Conservation (phyloP, 2,329 filamentous ascomycete species). For the Cladosporium sp. region DNA sequence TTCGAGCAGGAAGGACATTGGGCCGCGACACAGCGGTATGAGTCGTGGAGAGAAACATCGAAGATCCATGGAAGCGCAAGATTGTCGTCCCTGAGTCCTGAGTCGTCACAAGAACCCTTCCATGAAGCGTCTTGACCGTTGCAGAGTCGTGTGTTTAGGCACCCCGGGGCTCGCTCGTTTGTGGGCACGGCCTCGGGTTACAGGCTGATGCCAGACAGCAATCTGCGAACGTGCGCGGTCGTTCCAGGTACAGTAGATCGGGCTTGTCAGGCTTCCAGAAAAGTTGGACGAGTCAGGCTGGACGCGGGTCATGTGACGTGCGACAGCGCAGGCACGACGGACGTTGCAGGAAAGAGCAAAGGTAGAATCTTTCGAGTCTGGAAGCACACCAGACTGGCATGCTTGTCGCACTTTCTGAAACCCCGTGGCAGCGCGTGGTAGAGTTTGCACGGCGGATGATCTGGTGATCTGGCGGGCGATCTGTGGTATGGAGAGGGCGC, state of each 20-base stretch:
- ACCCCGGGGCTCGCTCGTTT: background rate
- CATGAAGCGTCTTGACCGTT: background rate
- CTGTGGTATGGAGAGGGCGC: background rate
- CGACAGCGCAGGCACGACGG: background rate
- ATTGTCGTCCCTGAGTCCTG: background rate
- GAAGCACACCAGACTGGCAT: background rate
- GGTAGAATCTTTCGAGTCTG: background rate
- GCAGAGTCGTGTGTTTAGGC: background rate
- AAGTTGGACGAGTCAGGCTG: slow-evolving; percentile 3
- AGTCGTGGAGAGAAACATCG: slow-evolving; percentile 13
- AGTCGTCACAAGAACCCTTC: slow-evolving; percentile 1
- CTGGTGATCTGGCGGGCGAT: slow-evolving; percentile 16
- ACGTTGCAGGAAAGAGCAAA: background rate
- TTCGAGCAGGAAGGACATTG: background rate
- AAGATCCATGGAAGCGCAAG: slow-evolving; percentile 15
- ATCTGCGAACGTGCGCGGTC: slow-evolving; percentile 7
- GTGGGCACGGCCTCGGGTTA: background rate
- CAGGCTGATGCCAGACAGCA: slow-evolving; percentile 12
- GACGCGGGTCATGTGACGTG: background rate
- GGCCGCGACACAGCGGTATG: background rate
- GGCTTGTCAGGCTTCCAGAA: slow-evolving; percentile 18
- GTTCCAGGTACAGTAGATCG: slow-evolving; percentile 11
- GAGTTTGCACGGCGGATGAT: slow-evolving; percentile 14
- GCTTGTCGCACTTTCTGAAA: background rate
- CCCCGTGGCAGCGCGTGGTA: background rate